A percentile compares a stretch with the other conserved stretches of the same genome.
These are phyloP conservation scores for Myxozyma kluyveri DNA, from an alignment of 805 yeast genomes.

Conservation along the genomic window DNA sequence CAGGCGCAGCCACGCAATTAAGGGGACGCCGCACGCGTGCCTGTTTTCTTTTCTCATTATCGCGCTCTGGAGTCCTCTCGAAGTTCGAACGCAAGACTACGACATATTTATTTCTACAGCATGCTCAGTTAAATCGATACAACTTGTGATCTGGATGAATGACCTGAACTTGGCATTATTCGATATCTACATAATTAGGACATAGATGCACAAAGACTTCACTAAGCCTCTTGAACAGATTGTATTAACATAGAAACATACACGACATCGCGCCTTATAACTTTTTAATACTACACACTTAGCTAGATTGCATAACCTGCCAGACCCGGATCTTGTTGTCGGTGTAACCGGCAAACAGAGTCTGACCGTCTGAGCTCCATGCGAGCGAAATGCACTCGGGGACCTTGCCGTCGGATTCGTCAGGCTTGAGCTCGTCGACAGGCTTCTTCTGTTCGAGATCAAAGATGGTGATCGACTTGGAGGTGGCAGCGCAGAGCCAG, in stretches of 20 bases:
- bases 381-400: conserved; percentile 97
- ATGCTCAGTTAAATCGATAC: too few relatives aligned
- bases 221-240: too few relatives aligned
- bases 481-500: conserved; percentile 99
- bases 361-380: conserved; percentile 99
- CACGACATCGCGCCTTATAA: neutral
- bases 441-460: conserved; percentile 91
- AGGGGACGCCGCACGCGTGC: too few relatives aligned
- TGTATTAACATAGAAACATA: neutral
- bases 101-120: too few relatives aligned
- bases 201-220: too few relatives aligned
- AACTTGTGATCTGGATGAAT: too few relatives aligned
- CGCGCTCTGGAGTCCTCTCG: too few relatives aligned
- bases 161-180: too few relatives aligned
- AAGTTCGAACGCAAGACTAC: too few relatives aligned
- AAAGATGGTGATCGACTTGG: conserved; percentile 96
- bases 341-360: conserved; percentile 99
- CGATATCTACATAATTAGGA: too few relatives aligned
- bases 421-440: conserved; percentile 98
- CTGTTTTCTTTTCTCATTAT: too few relatives aligned
- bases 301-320: conserved; percentile 84
- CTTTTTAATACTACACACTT: neutral
- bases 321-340: conserved; percentile 99
- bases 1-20: too few relatives aligned
- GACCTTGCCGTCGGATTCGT: conserved; percentile 89